These are phyloP conservation scores for Monosporascus sp. DNA, from an alignment of 2,329 filamentous ascomycete species.

Conservation along the genomic window DNA sequence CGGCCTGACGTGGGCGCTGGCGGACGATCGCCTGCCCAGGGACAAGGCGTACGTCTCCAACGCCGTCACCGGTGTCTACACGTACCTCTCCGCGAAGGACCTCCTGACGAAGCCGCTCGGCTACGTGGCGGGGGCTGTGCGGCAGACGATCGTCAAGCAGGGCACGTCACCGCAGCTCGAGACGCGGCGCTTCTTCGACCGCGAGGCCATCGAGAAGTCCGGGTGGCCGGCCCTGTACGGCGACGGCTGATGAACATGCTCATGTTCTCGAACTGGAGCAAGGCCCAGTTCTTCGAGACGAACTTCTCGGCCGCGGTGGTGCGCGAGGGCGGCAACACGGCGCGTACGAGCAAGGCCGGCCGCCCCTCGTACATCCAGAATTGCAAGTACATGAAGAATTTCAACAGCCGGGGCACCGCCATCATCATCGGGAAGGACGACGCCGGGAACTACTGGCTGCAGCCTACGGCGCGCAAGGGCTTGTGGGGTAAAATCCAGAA, in stretches of 20 bases:
- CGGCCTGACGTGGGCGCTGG: slow-evolving; percentile 28
- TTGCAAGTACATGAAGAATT: slow-evolving; percentile 5
- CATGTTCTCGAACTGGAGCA: slow-evolving; percentile 29
- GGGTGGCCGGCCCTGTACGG: slow-evolving; percentile 14
- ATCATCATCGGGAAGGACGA: slow-evolving; percentile 19
- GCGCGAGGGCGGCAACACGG: background rate
- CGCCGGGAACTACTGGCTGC: slow-evolving; percentile 19
- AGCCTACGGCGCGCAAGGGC: slow-evolving; percentile 12
- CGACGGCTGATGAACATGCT: slow-evolving; percentile 19
- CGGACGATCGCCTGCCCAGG: slow-evolving; percentile 22
- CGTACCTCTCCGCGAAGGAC: slow-evolving; percentile 14
- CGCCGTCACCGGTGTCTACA: slow-evolving; percentile 13
- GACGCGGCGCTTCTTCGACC: slow-evolving; percentile 14
- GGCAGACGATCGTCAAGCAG: slow-evolving; percentile 29
- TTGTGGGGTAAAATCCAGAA: slow-evolving; percentile 25
- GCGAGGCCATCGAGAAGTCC: background rate
- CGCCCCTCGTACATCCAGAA: slow-evolving; percentile 16
- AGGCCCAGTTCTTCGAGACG: slow-evolving; percentile 28
- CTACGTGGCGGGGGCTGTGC: slow-evolving; percentile 18
- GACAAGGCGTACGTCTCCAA: slow-evolving; percentile 18
- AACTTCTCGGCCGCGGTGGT: slow-evolving; percentile 30
- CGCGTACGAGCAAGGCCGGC: slow-evolving; percentile 8
- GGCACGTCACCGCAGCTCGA: slow-evolving; percentile 28
- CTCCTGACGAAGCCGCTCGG: slow-evolving; percentile 16
- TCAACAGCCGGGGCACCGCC: slow-evolving; percentile 13